Evolutionary conservation across 2,329 filamentous ascomycete genomes (phyloP), one percentile per base, ranked within the genome.

Genomic region (Botrytis pseudocinerea): DNA sequence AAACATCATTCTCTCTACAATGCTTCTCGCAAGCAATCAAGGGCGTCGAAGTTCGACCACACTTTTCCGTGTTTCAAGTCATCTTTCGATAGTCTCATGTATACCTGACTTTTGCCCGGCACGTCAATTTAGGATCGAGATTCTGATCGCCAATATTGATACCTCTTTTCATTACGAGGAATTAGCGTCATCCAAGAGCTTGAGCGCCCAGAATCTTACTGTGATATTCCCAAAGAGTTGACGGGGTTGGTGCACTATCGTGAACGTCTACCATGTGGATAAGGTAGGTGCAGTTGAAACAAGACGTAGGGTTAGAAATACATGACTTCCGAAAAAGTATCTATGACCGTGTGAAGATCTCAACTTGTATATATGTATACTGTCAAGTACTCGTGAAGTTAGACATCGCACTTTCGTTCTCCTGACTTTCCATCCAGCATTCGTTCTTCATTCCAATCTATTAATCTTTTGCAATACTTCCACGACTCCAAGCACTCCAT

Each of bases 41-140:
- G 46, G 25, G 46, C 35, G n/a, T n/a, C 51, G 51, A 57, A 57
- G 51, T 57, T 57, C 46, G 25, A 68, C 46, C 38, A 42, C 25
- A 54, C 46, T 54, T 54, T 54, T 40, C 51, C n/a, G 46, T 66
- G 61, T 73, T 46, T 69, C 65, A 69, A 35, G 65, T 46, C n/a
- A 18, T 48, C 38, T 70, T 72, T 54, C 71, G 62, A 73, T 73
- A 69, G 63, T 73, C 35, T 61, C 64, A 60, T 69, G 32, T 42
- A 44, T 42, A 40, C 32, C 51, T 22, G 32, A 69, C 60, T 25
- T 32, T 48, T 61, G 44, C 54, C 62, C 28, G 32, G 62, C 57
- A 44, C 54, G 54, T 44, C 42, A 57, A 35, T 57, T 70, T 59
- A 40, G 57, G 10, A 42, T 61, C 35, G 28, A 73, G 57, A 57